Base-by-base conservation (phyloP, 1,284 basidiomycete genomes). In the Ustanciosporium gigantosporum region DNA sequence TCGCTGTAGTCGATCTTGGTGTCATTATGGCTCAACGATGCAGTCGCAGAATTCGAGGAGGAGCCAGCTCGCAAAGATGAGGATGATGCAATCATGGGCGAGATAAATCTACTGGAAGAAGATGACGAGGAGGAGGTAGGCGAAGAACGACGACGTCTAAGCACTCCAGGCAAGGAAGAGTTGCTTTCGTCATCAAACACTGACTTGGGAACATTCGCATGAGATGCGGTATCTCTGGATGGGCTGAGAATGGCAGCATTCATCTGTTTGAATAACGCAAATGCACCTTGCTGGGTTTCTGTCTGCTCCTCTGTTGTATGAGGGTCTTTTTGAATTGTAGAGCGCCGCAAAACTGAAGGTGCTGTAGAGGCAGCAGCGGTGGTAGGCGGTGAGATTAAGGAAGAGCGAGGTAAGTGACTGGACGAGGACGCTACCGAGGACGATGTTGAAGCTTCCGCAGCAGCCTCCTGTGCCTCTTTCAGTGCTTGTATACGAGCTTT, bases 101-200 rank as follows among this genome's bases (percentile, higher is more conserved):
- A 4, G 15, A 38, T 4, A 22, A 36, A 9, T 14, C 14, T 7
- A n/a, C 20, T 4, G 15, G 25, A 3, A 4, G n/a, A 9, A 5
- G 41, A 34, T 2, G 29, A 7, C 2, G 20, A 17, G 25, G 15
- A 14, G 38, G 2, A 23, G 19, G 21, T n/a, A 5, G 50, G 22
- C 1, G 19, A 3, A 5, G 51, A 3, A 22, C 25, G 36, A 14
- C 43, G 46, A 31, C 24, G 50, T 8, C 56, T 51, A 13, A 55
- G 34, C 3, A 65, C 50, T 21, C 46, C 50, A 4, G 46, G 49
- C 3, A 59, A 24, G 17, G 20, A n/a, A 3, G 50, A 42, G 3
- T 43, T 48, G 6, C 50, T 50, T 23, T 48, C 50, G 16, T 59
- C 51, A 23, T 65, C 61, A 17, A 65, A 65, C 6, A 65, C 61